phyloP scores from a whole-genome alignment of 345 rosid genomes.

The Brassica nigra region DNA sequence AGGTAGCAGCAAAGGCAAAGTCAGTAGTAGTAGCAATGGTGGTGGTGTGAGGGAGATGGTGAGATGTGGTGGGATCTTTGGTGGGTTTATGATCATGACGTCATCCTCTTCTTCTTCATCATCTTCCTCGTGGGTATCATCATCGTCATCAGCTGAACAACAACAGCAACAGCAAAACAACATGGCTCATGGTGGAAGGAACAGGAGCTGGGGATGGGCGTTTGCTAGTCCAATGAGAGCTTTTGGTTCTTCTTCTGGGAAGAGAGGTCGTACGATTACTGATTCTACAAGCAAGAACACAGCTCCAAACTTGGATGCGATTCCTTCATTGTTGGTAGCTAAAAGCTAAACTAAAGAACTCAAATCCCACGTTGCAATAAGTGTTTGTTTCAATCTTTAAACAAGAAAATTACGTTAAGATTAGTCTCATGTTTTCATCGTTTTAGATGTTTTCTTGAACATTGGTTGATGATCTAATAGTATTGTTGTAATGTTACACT shows the following conservation, averaged over 20 bases:
- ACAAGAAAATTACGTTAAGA: conserved; percentile 5
- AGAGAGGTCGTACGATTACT: conserved; percentile 38
- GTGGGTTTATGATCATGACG: conserved; percentile 80
- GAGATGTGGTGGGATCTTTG: conserved; percentile 88
- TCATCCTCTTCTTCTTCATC: conserved; percentile 79
- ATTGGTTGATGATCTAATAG: conserved; percentile 11
- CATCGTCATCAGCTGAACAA: conserved; percentile 61
- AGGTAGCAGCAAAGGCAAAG: conserved; percentile 54
- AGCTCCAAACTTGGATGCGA: conserved; percentile 56
- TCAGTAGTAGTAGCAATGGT: neutral
- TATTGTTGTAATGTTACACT: conserved; percentile 29
- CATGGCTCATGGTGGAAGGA: conserved; percentile 45
- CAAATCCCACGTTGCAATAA: conserved; percentile 19
- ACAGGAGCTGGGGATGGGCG: conserved; percentile 90
- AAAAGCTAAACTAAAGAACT: conserved; percentile 39
- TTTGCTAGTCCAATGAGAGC: conserved; percentile 98
- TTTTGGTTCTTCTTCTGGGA: conserved; percentile 48
- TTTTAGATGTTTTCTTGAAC: conserved; percentile 16
- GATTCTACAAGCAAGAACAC: conserved; percentile 38
- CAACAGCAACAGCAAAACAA: conserved; percentile 43
- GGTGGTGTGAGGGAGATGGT: conserved; percentile 68
- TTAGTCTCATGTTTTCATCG: conserved; percentile 19
- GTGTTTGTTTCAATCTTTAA: conserved; percentile 11
- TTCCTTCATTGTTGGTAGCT: conserved; percentile 77
- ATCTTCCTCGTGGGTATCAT: conserved; percentile 57